Evolutionary conservation across 139 green algal species (phyloP).

Genomic region (Closterium sp.): DNA sequence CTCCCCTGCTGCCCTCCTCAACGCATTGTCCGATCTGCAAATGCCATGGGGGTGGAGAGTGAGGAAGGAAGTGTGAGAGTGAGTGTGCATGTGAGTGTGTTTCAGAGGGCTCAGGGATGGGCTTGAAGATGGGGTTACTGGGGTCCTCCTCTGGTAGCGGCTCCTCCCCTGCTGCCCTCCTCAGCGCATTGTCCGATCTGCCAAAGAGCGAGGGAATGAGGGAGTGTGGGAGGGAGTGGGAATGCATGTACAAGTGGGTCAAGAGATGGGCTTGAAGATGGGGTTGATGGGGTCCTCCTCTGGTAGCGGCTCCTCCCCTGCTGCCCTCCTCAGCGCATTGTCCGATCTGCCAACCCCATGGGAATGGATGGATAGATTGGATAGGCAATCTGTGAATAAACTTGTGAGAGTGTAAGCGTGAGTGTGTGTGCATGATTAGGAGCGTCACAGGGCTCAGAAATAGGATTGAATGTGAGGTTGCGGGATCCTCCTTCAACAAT

Average conservation of each 20-base stretch:
- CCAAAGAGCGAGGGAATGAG: constrained; percentile 68
- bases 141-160: constrained; percentile 92
- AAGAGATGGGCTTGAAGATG: constrained; percentile 80
- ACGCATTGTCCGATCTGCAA: constrained; percentile 80
- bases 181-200: constrained; percentile 80
- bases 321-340: constrained; percentile 73
- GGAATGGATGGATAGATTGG: not conserved
- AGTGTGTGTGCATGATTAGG: not conserved
- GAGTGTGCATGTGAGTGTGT: constrained; percentile 88
- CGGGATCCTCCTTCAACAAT: too few species aligned
- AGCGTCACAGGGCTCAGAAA: too few species aligned
- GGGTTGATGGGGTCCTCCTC: constrained; percentile 86
- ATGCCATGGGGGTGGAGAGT: constrained; percentile 60
- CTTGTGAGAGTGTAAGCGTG: not conserved
- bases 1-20: constrained; percentile 72
- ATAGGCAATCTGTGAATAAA: too few species aligned
- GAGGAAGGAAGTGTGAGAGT: constrained; percentile 54
- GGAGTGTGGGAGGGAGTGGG: constrained; percentile 82
- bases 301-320: constrained; percentile 85
- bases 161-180: constrained; percentile 80
- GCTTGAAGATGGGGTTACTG: constrained; percentile 75
- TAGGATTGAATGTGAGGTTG: too few species aligned
- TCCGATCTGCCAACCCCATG: constrained; percentile 65
- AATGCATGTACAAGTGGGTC: constrained; percentile 76
- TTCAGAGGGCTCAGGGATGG: constrained; percentile 78